These are phyloP conservation scores for Aspergillus conjunctus DNA, from an alignment of 495 filamentous ascomycete genomes.

Conservation along the genomic window DNA sequence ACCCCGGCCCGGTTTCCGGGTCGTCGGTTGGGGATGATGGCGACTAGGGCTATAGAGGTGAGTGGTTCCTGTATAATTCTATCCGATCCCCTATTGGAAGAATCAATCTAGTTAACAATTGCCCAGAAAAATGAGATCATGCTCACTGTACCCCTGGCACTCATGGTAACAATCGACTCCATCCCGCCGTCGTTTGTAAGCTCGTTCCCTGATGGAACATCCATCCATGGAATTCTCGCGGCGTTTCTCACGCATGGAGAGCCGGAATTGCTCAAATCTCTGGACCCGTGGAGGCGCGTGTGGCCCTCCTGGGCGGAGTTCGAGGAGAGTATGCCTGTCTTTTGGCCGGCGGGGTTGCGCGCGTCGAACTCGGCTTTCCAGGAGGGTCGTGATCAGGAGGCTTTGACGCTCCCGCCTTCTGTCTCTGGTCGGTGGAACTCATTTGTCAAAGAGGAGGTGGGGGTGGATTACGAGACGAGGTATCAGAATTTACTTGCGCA, in stretches of 20 bases:
- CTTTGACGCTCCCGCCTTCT: constrained; percentile 33
- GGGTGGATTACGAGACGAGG: constrained; percentile 25
- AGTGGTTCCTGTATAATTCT: too few relatives aligned
- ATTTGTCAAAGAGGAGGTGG: constrained; percentile 15
- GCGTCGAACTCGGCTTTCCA: constrained; percentile 21
- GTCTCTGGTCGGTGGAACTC: constrained; percentile 34
- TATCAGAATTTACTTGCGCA: constrained; percentile 53
- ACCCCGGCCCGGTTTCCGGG: constrained; percentile 57
- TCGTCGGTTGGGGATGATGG: constrained; percentile 69
- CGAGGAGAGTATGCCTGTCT: constrained; percentile 59
- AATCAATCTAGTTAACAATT: background rate
- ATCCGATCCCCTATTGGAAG: background rate
- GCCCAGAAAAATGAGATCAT: constrained; percentile 38
- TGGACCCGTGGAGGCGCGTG: constrained; percentile 60
- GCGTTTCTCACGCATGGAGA: constrained; percentile 57
- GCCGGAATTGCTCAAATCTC: constrained; percentile 19
- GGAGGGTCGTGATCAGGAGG: background rate
- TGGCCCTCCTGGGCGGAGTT: constrained; percentile 61
- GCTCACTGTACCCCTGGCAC: constrained; percentile 61
- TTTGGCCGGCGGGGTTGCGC: constrained; percentile 54
- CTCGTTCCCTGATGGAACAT: constrained; percentile 49
- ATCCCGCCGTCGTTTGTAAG: constrained; percentile 49
- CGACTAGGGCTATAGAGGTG: constrained; percentile 62
- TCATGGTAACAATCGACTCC: constrained; percentile 61
- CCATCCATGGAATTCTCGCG: constrained; percentile 66